Conservation (phyloP, 1,284 basidiomycete genomes). For the Trametes hirsuta region DNA sequence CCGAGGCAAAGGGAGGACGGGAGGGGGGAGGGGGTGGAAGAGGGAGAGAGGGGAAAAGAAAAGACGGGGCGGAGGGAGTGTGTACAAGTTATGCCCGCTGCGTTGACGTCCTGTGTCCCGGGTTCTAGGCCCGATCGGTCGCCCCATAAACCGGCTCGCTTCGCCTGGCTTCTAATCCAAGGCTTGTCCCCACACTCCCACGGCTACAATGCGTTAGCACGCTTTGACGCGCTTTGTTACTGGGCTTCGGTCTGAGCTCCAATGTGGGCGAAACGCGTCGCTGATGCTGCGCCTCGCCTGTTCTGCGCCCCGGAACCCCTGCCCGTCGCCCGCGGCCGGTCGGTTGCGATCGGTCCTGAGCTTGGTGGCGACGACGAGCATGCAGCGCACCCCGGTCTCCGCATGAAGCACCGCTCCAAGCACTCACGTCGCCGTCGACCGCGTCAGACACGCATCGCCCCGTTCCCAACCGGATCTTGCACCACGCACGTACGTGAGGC, state of each 20-base stretch:
- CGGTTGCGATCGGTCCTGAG: conserved; percentile 13
- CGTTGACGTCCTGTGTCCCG: conserved; percentile 16
- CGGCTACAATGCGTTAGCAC: background rate
- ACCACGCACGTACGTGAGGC: conserved; percentile 5
- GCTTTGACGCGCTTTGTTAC: background rate
- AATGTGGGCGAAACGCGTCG: conserved; percentile 9
- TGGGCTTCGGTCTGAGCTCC: conserved; percentile 14
- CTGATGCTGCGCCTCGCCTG: conserved; percentile 10
- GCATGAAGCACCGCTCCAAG: background rate
- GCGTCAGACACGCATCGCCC: background rate
- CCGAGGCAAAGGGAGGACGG: conserved; percentile 19
- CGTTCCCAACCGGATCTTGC: conserved; percentile 19
- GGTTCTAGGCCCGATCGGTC: conserved; percentile 20
- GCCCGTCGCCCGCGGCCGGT: conserved; percentile 10
- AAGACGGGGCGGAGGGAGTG: conserved; percentile 21
- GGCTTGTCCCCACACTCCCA: conserved; percentile 14
- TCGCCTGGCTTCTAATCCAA: background rate
- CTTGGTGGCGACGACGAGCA: background rate
- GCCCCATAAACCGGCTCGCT: background rate
- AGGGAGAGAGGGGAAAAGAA: conserved; percentile 21
- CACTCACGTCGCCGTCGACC: background rate
- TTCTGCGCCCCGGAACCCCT: conserved; percentile 6
- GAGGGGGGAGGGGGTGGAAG: conserved; percentile 8
- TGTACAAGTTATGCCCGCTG: conserved; percentile 20
- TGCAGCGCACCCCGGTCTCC: background rate